Evolutionary conservation across 768 basidiomycete genomes (phyloP).

Genomic region (Chalciporus piperatus): DNA sequence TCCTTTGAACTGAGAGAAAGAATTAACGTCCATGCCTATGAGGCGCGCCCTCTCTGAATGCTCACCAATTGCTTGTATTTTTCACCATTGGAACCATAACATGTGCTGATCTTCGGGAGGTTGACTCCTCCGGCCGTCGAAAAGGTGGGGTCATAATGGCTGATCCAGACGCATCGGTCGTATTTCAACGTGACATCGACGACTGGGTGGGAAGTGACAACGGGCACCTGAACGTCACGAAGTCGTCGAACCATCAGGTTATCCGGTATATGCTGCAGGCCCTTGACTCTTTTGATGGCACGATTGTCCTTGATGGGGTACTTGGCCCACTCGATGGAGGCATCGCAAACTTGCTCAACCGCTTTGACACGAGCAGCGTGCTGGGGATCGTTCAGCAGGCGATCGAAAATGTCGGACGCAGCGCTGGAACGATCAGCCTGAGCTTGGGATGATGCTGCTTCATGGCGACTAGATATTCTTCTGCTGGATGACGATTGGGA

Average conservation of each 20-base stretch:
- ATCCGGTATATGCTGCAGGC: constrained; percentile 43
- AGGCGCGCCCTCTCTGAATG: not conserved
- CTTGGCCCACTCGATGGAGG: constrained; percentile 73
- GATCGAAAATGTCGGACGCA: constrained; percentile 59
- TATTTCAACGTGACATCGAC: constrained; percentile 73
- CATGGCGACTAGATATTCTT: constrained; percentile 47
- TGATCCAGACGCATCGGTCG: constrained; percentile 64
- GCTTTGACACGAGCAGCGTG: constrained; percentile 42
- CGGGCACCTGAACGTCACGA: constrained; percentile 65
- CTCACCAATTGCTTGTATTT: constrained; percentile 79
- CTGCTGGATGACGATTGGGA: constrained; percentile 24
- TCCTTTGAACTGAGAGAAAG: constrained; percentile 76
- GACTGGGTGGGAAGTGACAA: constrained; percentile 69
- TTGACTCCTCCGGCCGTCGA: constrained; percentile 74
- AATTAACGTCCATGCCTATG: not conserved
- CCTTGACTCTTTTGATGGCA: constrained; percentile 22
- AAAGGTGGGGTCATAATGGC: constrained; percentile 57
- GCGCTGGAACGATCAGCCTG: constrained; percentile 62
- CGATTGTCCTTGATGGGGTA: constrained; percentile 45
- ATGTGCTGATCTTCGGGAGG: constrained; percentile 75
- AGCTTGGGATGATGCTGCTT: constrained; percentile 33
- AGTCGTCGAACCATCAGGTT: constrained; percentile 47
- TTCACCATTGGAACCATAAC: constrained; percentile 63
- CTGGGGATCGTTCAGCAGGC: constrained; percentile 43
- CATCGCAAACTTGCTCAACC: constrained; percentile 60